Conservation (phyloP, 2,329 filamentous ascomycete genomes). For the Hymenoscyphus fraxineus region DNA sequence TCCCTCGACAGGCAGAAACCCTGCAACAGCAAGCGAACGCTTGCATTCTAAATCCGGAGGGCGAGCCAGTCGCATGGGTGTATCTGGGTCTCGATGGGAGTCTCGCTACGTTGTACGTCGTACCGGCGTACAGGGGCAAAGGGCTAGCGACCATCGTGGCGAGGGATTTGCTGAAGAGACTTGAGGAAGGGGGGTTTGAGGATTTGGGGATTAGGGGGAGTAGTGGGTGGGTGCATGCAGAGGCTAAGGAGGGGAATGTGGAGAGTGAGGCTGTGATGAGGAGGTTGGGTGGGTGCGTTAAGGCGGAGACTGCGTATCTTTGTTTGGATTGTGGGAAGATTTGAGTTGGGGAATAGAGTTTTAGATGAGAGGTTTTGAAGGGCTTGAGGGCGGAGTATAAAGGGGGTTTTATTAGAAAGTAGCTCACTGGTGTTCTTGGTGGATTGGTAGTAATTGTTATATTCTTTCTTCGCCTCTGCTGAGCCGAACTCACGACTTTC, state of each 20-base stretch:
- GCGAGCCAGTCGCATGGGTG: slow-evolving; percentile 29
- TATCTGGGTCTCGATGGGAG: slow-evolving; percentile 31
- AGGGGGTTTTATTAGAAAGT: not conserved
- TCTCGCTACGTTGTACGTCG: slow-evolving; percentile 32
- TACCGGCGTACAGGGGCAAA: slow-evolving; percentile 26
- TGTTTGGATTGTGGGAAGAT: slow-evolving; percentile 27
- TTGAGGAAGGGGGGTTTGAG: slow-evolving; percentile 24
- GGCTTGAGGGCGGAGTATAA: not conserved
- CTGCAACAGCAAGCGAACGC: slow-evolving; percentile 27
- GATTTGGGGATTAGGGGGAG: slow-evolving; percentile 30
- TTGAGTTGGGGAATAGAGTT: not conserved
- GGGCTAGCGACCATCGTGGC: slow-evolving; percentile 30
- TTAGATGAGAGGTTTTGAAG: not conserved
- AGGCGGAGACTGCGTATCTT: slow-evolving; percentile 26
- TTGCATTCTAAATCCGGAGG: slow-evolving; percentile 19
- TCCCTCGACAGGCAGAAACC: slow-evolving; percentile 26
- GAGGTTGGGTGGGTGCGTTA: slow-evolving; percentile 19
- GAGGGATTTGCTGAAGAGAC: slow-evolving; percentile 19
- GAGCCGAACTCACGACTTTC: not conserved
- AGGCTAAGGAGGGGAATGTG: slow-evolving; percentile 31
- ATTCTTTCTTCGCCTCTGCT: not conserved
- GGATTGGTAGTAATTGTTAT: not conserved
- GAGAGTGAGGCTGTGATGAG: slow-evolving; percentile 34
- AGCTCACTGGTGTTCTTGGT: not conserved
- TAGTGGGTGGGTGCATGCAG: slow-evolving; percentile 32